These are phyloP conservation scores for Citrus cavaleriei DNA, from an alignment of 345 rosid species.

Conservation along the genomic window DNA sequence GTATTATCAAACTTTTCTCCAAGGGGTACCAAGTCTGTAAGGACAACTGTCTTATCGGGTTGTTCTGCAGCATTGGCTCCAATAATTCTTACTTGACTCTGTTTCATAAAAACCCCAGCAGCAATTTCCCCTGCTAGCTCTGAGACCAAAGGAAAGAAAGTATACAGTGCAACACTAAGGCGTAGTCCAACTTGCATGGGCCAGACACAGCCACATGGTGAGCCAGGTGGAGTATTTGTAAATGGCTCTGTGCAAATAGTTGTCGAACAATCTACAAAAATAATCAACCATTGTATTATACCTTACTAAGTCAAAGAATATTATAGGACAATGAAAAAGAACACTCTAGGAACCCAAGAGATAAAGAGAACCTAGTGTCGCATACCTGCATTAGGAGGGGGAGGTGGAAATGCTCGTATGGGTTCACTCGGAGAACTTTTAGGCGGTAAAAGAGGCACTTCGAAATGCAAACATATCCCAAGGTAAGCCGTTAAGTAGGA, in stretches of 20 bases:
- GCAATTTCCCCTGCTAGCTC: slow-evolving; percentile 81
- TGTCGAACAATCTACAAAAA: slow-evolving; percentile 68
- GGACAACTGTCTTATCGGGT: slow-evolving; percentile 81
- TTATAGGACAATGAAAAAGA: slow-evolving; percentile 2
- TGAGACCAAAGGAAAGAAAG: slow-evolving; percentile 93
- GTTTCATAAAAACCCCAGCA: slow-evolving; percentile 87
- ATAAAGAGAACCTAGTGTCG: neutral
- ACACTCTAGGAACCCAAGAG: slow-evolving; percentile 1
- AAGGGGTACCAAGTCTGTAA: slow-evolving; percentile 82
- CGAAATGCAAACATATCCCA: slow-evolving; percentile 34
- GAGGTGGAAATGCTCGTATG: slow-evolving; percentile 76
- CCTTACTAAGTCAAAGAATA: neutral
- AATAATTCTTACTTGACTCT: slow-evolving; percentile 92
- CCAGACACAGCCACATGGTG: slow-evolving; percentile 91
- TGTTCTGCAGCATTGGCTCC: slow-evolving; percentile 91
- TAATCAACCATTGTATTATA: slow-evolving; percentile 18
- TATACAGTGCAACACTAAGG: slow-evolving; percentile 74
- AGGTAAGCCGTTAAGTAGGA: slow-evolving; percentile 23
- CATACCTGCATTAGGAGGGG: slow-evolving; percentile 95
- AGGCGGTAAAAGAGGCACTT: slow-evolving; percentile 40
- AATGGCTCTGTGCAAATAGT: slow-evolving; percentile 72
- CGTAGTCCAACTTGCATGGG: slow-evolving; percentile 90
- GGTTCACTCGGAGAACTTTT: slow-evolving; percentile 44
- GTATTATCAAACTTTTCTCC: slow-evolving; percentile 71
- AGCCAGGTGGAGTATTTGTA: slow-evolving; percentile 90